Evolutionary conservation across 2,329 filamentous ascomycete genomes (phyloP).

Genomic region (Cladosporium cucumerinum): DNA sequence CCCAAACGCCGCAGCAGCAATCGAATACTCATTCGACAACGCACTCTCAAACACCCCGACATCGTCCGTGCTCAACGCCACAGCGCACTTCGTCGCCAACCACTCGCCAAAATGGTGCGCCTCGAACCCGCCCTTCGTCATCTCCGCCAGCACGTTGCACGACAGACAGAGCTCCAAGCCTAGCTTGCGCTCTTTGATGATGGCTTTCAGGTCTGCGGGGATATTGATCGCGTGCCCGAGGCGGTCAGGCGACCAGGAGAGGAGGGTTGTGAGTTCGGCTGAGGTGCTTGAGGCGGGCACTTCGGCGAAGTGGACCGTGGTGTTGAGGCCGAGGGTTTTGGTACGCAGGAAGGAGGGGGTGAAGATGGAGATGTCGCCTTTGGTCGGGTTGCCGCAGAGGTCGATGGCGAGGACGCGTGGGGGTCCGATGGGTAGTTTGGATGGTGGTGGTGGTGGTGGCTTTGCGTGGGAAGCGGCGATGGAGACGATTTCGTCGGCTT

Average conservation of each 20-base stretch:
- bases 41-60: constrained; percentile 76
- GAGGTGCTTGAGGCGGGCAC: constrained; percentile 54
- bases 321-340: constrained; percentile 52
- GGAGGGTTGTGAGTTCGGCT: constrained; percentile 60
- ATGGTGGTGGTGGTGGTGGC: background rate
- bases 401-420: constrained; percentile 69
- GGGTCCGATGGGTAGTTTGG: background rate
- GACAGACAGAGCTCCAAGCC: constrained; percentile 75
- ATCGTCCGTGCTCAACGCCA: constrained; percentile 78
- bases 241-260: constrained; percentile 64
- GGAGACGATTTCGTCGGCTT: constrained; percentile 62
- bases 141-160: constrained; percentile 74
- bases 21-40: constrained; percentile 71
- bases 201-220: constrained; percentile 55
- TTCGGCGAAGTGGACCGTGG: constrained; percentile 80
- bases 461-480: constrained; percentile 51
- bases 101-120: constrained; percentile 78
- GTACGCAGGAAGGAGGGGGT: constrained; percentile 58
- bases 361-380: constrained; percentile 60
- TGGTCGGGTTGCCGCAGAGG: constrained; percentile 71
- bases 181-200: constrained; percentile 54
- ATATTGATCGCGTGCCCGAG: constrained; percentile 79
- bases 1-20: constrained; percentile 68
- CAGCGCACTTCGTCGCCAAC: constrained; percentile 55
- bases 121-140: constrained; percentile 62